Base-by-base conservation (phyloP, 2,329 filamentous ascomycete species). In the Cladobotryum protrusum region DNA sequence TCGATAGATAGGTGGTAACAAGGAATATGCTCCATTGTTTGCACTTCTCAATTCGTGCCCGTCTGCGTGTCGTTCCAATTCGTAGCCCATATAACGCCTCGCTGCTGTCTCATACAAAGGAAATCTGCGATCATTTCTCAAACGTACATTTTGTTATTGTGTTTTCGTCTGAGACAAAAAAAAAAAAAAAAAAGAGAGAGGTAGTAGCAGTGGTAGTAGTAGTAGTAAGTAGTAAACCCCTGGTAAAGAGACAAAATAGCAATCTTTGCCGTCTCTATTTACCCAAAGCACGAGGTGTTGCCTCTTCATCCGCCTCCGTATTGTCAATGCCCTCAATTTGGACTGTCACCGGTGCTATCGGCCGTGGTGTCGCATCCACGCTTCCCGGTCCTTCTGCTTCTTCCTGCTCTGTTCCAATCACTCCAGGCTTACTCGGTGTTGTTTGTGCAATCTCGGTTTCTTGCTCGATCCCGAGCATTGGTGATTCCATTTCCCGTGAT, bases 301-400 rank as follows among this genome's bases (percentile, higher is more conserved):
- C 63, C 48, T 74, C 68, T 24, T 73, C 67, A 12, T 64, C 61
- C 41, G 49, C 35, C n/a, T 43, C 50, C 32, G 42, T 33, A 35
- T 40, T 18, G n/a, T 43, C 36, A 7, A 32, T 40, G 19, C 35
- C 43, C 17, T 47, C 43, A 20, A 19, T 54, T 53, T 34, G 58
- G 54, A 33, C 43, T 52, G 18, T 24, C 45, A 17, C 53, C 48
- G 35, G 20, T 37, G 41, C 58, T 52, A 29, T 53, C 46, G 72
- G 71, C 44, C 71, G 71, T 18, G 75, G 75, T 20, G 74, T 77
- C 42, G 69, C 70, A 34, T 76, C 72, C 36, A 67, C 58, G 45
- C 61, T 63, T n/a, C 55, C 56, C 18, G 47, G 45, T 36, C 47
- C 48, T 34, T 56, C 51, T 2, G 19, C 40, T 11, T 48, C 48